phyloP scores from a whole-genome alignment of 169 alveolate species.

The Theileria annulata region DNA sequence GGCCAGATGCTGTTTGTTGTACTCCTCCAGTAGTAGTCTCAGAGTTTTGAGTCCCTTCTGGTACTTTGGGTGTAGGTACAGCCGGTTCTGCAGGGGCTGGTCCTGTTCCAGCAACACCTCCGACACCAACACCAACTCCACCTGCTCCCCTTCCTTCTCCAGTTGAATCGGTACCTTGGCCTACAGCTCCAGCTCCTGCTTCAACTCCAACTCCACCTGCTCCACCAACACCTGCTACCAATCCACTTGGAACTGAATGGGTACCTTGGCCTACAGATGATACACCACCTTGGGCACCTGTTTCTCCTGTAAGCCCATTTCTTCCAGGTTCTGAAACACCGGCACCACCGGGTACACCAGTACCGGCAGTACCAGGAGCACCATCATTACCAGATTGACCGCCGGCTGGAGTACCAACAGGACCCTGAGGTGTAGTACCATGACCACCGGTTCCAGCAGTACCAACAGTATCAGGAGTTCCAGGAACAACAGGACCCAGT shows the following conservation, averaged over 20 bases:
- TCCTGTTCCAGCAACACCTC: too few species aligned
- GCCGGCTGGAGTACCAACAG: neutral
- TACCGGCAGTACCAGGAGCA: neutral
- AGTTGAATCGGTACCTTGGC: neutral
- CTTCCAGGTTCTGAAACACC: too few species aligned
- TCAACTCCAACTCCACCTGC: neutral
- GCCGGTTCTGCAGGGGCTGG: too few species aligned
- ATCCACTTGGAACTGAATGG: neutral
- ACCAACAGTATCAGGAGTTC: too few species aligned
- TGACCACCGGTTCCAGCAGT: neutral
- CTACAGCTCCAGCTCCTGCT: neutral
- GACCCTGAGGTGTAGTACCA: neutral
- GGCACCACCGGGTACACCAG: neutral
- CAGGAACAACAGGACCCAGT: neutral
- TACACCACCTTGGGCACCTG: neutral
- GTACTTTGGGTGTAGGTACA: too few species aligned
- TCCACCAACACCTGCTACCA: neutral
- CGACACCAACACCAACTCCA: neutral
- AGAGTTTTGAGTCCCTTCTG: too few species aligned
- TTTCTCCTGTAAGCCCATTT: too few species aligned
- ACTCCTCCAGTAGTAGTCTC: too few species aligned
- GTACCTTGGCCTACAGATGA: too few species aligned
- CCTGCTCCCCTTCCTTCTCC: neutral
- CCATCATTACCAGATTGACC: constrained; percentile 2
- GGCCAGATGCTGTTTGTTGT: too few species aligned